Base-by-base conservation (phyloP, 805 yeast genomes). In the Sungouiella blattae region DNA sequence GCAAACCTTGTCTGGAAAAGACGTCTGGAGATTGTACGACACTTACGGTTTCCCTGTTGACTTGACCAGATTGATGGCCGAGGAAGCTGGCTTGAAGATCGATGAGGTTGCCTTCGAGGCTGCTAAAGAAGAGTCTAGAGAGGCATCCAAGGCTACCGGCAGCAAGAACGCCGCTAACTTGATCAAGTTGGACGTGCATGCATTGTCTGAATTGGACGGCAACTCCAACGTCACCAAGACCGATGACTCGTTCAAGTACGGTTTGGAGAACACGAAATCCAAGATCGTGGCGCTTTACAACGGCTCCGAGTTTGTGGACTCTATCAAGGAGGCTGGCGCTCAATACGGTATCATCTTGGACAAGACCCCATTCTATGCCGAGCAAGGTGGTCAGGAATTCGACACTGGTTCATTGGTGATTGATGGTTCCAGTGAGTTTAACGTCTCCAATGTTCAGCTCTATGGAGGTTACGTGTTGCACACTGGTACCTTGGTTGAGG, bases 11-110 rank as follows among this genome's bases (percentile, higher is more conserved):
- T 77, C 85, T 32, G 99, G 99, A 60, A 82, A 77, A 53, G 97
- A 91, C 60, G 98, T 93, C 26, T 93, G 99, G 99, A 80, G 99
- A 67, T 73, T 93, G 52, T 93, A 93, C 55, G 99, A 93, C 55
- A 93, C 99, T 9, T 93, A 91, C 57, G 99, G 99, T 40, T 93
- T 93, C 84, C 99, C 99, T 25, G 97, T 88, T 38, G 99, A 93
- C 66, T 77, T 93, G 58, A 93, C 99, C 20, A 80, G 96, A 60
- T 76, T 93, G 58, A 93, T 93, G 99, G 98, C 98, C 30, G 98
- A 91, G 64, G 99, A 93, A 67, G 87, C 93, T 40, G 95, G 95
- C 13, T 76, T 93, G 52, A 82, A 80, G 53, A 91, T 93, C 46
- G 97, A 93, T 60, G 95, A 88, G 59, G 80, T 71, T 33, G 98